These are phyloP conservation scores for Tetrapisispora pingtungensis DNA, from an alignment of 805 yeast species.

Conservation along the genomic window DNA sequence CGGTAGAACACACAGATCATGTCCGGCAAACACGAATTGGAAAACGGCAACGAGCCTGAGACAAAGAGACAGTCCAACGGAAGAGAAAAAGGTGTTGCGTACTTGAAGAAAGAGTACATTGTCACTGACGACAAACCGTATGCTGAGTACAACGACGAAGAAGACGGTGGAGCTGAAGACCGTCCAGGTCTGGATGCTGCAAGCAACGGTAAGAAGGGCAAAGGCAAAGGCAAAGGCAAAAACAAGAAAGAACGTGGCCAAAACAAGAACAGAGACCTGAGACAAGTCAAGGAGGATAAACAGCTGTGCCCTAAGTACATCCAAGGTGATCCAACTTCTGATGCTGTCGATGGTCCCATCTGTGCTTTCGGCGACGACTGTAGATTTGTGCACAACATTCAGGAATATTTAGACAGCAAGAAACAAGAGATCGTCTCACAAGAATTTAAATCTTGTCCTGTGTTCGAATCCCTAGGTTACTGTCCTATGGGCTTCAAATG, in stretches of 20 bases:
- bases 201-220: conserved; percentile 21
- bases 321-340: conserved; percentile 26
- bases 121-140: conserved; percentile 25
- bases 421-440: conserved; percentile 60
- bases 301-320: conserved; percentile 56
- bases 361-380: conserved; percentile 71
- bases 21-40: conserved; percentile 14
- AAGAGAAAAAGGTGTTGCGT: conserved; percentile 55
- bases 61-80: conserved; percentile 8
- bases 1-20: too few relatives aligned
- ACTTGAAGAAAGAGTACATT: conserved; percentile 62
- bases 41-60: conserved; percentile 2
- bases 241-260: conserved; percentile 59
- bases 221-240: conserved; percentile 16
- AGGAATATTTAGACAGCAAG: conserved; percentile 52
- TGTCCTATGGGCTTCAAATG: conserved; percentile 93
- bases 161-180: conserved; percentile 35
- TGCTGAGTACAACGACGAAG: conserved; percentile 31
- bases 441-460: conserved; percentile 53
- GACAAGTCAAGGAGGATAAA: conserved; percentile 53
- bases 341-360: conserved; percentile 33
- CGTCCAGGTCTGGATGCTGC: conserved; percentile 33
- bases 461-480: conserved; percentile 65
- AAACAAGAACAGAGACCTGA: conserved; percentile 70
- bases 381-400: conserved; percentile 66